A percentile compares a stretch with the other conserved stretches of the same genome.
Conservation (phyloP, 1,284 basidiomycete genomes). For the Fomitopsis betulina region DNA sequence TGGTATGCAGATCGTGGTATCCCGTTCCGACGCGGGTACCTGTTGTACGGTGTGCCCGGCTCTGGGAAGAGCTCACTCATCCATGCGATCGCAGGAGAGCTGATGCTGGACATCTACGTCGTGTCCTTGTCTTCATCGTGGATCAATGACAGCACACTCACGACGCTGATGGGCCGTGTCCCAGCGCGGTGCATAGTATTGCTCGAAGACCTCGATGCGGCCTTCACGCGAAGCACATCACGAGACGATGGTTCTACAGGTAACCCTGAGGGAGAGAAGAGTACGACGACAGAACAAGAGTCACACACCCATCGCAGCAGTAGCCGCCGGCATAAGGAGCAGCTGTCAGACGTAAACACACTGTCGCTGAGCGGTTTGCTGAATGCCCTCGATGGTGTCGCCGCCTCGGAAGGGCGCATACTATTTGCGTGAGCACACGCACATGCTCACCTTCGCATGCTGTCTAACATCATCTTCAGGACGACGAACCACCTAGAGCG, state of each 20-base stretch:
- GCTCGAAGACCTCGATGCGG: constrained; percentile 81
- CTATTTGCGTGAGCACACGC: constrained; percentile 68
- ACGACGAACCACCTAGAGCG: constrained; percentile 84
- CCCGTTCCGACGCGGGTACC: constrained; percentile 81
- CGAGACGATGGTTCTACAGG: constrained; percentile 49
- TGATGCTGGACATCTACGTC: constrained; percentile 78
- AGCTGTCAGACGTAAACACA: constrained; percentile 73
- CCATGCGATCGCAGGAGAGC: constrained; percentile 78
- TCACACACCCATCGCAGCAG: constrained; percentile 33
- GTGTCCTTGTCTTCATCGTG: constrained; percentile 72
- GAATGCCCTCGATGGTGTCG: constrained; percentile 85
- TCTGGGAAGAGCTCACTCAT: constrained; percentile 81
- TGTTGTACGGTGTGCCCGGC: constrained; percentile 77
- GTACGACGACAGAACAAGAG: constrained; percentile 21
- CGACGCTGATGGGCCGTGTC: constrained; percentile 75
- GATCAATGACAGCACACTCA: constrained; percentile 75
- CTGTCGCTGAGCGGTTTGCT: constrained; percentile 76
- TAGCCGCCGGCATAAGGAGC: constrained; percentile 44
- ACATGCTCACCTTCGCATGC: neutral
- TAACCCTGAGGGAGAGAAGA: constrained; percentile 36
- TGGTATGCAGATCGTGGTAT: constrained; percentile 57
- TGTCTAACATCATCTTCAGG: constrained; percentile 27
- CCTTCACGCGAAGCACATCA: constrained; percentile 68
- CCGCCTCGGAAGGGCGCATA: constrained; percentile 76
- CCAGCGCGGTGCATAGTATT: constrained; percentile 80